Base-by-base conservation (phyloP, 257 asterid genomes). In the Pogostemon cablin region DNA sequence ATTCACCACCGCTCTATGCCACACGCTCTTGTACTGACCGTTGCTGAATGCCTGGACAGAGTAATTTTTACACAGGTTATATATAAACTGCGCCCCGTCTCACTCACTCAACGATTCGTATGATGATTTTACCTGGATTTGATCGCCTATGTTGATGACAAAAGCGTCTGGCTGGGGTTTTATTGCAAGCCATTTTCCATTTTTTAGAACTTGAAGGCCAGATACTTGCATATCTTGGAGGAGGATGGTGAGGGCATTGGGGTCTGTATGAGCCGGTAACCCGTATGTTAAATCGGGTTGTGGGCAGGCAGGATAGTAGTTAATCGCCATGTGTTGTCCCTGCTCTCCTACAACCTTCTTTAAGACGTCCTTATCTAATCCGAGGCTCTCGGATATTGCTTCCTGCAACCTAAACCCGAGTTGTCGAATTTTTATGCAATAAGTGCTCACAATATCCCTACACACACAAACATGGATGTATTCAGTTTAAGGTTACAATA, bases 281-380 rank as follows among this genome's bases (percentile, higher is more conserved):
- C 98, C 98, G 3, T 74, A 90, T 0, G 98, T 90, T 35, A 93
- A 81, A 10, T 88, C 92, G 0, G 98, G 98, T 75, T 90, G 72
- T 0, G 98, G 98, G 67, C 98, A 93, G 1, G 96, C 86, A 0
- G 98, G 98, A 71, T 93, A 93, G 44, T 81, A 90, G 72, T 93
- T 93, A 50, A 90, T 39, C 10, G 98, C 97, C 97, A 93, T 90
- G 54, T 93, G 98, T 57, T 93, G 98, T 7, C 97, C 97, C 72
- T 88, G 98, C 20, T 87, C 93, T 17, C 98, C 97, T 58, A 90
- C 17, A 7, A 77, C 81, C 5, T 75, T 65, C 81, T 73, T 85
- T 1, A 85, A 34, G 42, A 20, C 62, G 41, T 78, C 87, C 49
- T 62, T 73, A 4, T 71, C 78, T 15, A 85, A 76, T 40, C 87